Percentiles rank a stretch among this genome's conserved stretches.
Conservation (phyloP, 2,329 filamentous ascomycete genomes). For the Hypoxylon sp. region DNA sequence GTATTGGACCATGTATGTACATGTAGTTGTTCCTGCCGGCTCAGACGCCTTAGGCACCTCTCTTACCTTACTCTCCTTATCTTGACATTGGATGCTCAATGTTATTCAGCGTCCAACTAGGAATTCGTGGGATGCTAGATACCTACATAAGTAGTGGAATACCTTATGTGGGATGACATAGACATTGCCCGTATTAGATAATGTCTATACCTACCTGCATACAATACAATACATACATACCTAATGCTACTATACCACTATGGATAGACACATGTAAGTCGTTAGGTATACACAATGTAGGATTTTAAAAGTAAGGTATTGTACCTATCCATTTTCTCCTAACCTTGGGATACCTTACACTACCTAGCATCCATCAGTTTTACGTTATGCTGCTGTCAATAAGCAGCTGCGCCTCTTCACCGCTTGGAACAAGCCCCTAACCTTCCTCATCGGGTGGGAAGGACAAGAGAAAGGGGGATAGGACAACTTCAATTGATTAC, state of each 20-base stretch:
- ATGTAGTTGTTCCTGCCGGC: constrained; percentile 9
- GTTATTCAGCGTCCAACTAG: no score
- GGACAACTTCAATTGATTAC: constrained; percentile 18
- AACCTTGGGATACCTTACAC: background rate
- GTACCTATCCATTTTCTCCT: background rate
- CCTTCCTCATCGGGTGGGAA: constrained; percentile 28
- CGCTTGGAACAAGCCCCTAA: constrained; percentile 28
- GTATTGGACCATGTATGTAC: background rate
- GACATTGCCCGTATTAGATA: constrained; percentile 15
- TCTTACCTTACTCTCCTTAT: background rate
- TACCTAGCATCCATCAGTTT: no score
- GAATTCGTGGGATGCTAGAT: no score
- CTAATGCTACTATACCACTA: background rate
- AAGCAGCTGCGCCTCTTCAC: constrained; percentile 42
- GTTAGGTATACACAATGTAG: no score
- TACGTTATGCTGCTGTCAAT: constrained; percentile 30
- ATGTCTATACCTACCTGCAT: background rate
- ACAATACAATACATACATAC: background rate
- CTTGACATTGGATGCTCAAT: background rate
- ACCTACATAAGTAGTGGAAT: background rate
- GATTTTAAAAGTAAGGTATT: background rate
- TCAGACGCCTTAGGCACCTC: background rate
- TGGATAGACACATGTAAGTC: constrained; percentile 8
- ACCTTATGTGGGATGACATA: constrained; percentile 5
- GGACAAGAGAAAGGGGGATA: constrained; percentile 10